phyloP scores from a whole-genome alignment of 768 basidiomycete genomes.

The Leucosporidium yakuticum region DNA sequence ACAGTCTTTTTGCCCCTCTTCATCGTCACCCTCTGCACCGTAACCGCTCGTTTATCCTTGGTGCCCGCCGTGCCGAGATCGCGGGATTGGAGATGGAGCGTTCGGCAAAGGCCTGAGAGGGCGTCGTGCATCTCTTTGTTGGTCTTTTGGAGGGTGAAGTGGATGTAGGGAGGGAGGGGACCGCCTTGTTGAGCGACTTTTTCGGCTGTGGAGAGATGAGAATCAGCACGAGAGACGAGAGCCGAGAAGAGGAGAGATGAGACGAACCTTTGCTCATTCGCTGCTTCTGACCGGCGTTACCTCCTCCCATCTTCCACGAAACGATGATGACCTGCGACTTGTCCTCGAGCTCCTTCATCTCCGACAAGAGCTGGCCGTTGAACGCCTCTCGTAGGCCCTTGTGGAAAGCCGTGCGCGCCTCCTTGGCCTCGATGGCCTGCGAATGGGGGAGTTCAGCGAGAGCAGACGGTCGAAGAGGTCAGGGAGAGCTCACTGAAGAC shows the following conservation, averaged over 20 bases:
- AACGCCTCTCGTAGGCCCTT: conserved; percentile 73
- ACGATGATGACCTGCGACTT: conserved; percentile 24
- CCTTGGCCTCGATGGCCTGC: conserved; percentile 58
- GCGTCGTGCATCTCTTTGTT: conserved; percentile 97
- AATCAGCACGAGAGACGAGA: conserved; percentile 6
- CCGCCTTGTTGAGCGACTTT: conserved; percentile 4
- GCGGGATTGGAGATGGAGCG: conserved; percentile 62
- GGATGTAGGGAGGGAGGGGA: conserved; percentile 63
- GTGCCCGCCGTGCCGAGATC: conserved; percentile 89
- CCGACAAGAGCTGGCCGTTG: conserved; percentile 73
- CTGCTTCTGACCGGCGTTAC: background rate
- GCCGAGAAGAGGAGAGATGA: background rate
- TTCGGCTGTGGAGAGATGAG: background rate
- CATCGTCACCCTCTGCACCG: conserved; percentile 82
- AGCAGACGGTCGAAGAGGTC: conserved; percentile 12
- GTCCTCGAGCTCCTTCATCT: conserved; percentile 49
- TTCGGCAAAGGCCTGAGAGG: conserved; percentile 68
- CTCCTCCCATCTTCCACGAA: conserved; percentile 10
- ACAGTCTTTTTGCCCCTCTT: conserved; percentile 64
- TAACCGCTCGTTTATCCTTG: conserved; percentile 97
- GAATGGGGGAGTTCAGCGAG: background rate
- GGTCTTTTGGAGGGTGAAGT: conserved; percentile 93
- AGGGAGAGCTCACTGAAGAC: conserved; percentile 24
- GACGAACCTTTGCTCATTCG: conserved; percentile 1
- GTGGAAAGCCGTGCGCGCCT: conserved; percentile 73